Percentiles rank a stretch among this genome's conserved stretches.
Evolutionary conservation across 805 yeast species (phyloP).

Genomic region (Brettanomyces anomalus): DNA sequence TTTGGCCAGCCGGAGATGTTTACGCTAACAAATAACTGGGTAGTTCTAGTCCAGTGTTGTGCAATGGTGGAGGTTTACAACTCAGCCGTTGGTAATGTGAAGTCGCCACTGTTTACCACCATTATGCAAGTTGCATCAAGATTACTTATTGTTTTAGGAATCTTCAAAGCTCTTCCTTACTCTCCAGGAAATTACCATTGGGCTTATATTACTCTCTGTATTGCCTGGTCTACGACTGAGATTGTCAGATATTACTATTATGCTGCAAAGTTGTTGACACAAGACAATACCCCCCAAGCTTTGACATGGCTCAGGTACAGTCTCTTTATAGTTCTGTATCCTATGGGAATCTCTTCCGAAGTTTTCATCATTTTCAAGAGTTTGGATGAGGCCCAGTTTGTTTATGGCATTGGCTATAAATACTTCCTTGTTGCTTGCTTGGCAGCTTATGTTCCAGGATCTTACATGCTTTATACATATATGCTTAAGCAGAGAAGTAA

Average conservation of each 20-base stretch:
- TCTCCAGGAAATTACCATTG: slow-evolving; percentile 53
- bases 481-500: slow-evolving; percentile 85
- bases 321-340: slow-evolving; percentile 74
- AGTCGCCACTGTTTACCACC: slow-evolving; percentile 79
- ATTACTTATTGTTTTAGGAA: slow-evolving; percentile 72
- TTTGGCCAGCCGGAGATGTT: slow-evolving; percentile 62
- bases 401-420: slow-evolving; percentile 42
- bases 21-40: slow-evolving; percentile 44
- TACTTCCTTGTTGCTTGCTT: slow-evolving; percentile 48
- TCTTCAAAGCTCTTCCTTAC: slow-evolving; percentile 65
- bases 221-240: slow-evolving; percentile 95
- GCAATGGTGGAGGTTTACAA: slow-evolving; percentile 80
- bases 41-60: slow-evolving; percentile 62
- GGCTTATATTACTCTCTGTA: slow-evolving; percentile 57
- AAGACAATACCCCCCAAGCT: slow-evolving; percentile 43
- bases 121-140: slow-evolving; percentile 83
- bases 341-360: slow-evolving; percentile 88
- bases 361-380: slow-evolving; percentile 60
- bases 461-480: slow-evolving; percentile 74
- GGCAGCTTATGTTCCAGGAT: slow-evolving; percentile 74
- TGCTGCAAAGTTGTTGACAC: slow-evolving; percentile 50
- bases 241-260: slow-evolving; percentile 83
- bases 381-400: slow-evolving; percentile 52
- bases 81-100: slow-evolving; percentile 69
- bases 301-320: slow-evolving; percentile 75